Evolutionary conservation across 345 rosid species (phyloP).

Genomic region (Gossypium turneri): DNA sequence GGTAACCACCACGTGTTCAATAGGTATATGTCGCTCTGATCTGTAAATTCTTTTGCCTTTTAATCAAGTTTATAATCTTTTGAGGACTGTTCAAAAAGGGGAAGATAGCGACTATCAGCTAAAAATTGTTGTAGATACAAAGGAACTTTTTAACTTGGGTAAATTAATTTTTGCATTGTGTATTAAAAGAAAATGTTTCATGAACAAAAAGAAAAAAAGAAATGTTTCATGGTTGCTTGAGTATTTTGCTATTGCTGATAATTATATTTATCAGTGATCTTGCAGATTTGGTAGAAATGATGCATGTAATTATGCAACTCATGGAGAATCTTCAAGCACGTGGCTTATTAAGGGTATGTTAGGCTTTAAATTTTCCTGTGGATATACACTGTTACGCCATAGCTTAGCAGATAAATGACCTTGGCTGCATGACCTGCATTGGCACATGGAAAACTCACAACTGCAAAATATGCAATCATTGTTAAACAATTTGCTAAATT

Average conservation of each 20-base stretch:
- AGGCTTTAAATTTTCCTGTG: constrained; percentile 6
- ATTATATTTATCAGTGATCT: constrained; percentile 66
- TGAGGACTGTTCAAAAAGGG: background rate
- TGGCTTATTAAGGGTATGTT: constrained; percentile 84
- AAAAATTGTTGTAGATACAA: background rate
- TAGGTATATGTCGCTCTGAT: background rate
- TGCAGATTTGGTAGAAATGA: constrained; percentile 85
- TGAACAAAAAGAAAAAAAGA: background rate
- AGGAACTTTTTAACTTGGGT: background rate
- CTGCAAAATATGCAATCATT: background rate
- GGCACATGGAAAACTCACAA: background rate
- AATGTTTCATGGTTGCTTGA: background rate
- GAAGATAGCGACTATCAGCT: too few relatives aligned
- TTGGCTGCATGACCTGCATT: background rate
- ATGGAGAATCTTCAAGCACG: constrained; percentile 91
- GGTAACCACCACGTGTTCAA: background rate
- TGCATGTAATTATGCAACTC: constrained; percentile 55
- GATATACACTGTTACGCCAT: background rate
- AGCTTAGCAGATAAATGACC: background rate
- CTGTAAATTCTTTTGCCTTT: background rate
- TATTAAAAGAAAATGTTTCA: background rate
- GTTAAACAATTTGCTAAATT: background rate
- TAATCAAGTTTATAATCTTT: background rate
- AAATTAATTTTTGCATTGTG: background rate
- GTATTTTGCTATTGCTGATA: constrained; percentile 13